A percentile compares a stretch with the other conserved stretches of the same genome.
Conservation (phyloP, 257 asterid genomes). For the Orobanche coerulescens region DNA sequence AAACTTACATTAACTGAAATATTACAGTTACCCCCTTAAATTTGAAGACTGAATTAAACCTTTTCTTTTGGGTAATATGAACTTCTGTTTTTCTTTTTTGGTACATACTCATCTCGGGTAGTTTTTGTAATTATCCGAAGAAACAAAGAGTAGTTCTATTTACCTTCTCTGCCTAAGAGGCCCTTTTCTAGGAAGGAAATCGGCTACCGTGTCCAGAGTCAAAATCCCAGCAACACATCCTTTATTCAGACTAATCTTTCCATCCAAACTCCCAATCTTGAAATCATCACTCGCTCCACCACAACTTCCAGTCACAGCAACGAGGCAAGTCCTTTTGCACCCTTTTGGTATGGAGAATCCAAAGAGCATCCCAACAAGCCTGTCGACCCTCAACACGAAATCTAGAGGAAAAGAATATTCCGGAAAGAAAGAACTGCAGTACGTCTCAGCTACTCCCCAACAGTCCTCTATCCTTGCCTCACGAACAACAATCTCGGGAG, state of each 20-base stretch:
- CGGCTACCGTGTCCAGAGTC: conserved; percentile 85
- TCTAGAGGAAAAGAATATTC: conserved; percentile 77
- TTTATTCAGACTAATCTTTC: conserved; percentile 53
- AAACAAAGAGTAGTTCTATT: not conserved
- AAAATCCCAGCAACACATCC: conserved; percentile 82
- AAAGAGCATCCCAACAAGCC: conserved; percentile 80
- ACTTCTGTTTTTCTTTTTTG: no score
- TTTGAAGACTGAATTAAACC: not conserved
- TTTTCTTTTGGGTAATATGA: not conserved
- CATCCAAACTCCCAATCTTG: conserved; percentile 56
- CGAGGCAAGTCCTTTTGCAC: conserved; percentile 76
- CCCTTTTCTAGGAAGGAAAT: conserved; percentile 91
- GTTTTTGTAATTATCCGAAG: not conserved
- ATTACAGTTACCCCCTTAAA: no score
- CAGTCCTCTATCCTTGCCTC: conserved; percentile 93
- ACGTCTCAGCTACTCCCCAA: conserved; percentile 98
- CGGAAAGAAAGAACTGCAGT: conserved; percentile 91
- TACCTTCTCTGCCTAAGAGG: conserved; percentile 80
- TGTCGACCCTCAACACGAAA: conserved; percentile 68
- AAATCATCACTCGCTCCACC: conserved; percentile 57
- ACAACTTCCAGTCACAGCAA: conserved; percentile 58
- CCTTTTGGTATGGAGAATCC: conserved; percentile 87
- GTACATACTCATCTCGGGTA: no score
- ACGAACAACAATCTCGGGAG: conserved; percentile 73
- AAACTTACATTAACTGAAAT: not conserved